Evolutionary conservation across 108 stramenopile genomes (phyloP), one percentile per base, ranked within the genome.

Genomic region (Cyclotella kingstonii): DNA sequence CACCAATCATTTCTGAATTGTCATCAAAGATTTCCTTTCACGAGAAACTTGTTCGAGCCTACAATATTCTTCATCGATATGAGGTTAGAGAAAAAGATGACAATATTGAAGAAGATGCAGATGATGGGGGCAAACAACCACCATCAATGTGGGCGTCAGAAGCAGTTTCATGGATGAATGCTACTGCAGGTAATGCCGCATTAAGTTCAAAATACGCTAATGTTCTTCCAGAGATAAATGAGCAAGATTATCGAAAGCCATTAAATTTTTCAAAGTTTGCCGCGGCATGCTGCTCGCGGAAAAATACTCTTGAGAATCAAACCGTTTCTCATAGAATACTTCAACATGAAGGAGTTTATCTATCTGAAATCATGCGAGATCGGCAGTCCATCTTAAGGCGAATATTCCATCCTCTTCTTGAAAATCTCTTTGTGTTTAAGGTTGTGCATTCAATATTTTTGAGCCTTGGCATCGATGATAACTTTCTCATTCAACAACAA

Each of bases 341-440:
- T 25, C 21, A 43, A 51, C 55, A 70, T 18, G 53, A 72, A 52
- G 29, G 47, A 33, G 67, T 89, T 11, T 80, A 71, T 51, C 66
- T 92, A 30, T 80, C 80, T 38, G 84, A 85, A 45, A 78, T 84
- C 30, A 75, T 78, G 31, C 77, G 73, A 59, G 81, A 81, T 43
- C 68, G 90, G 8, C 59, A 40, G 18, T 80, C 83, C 28, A 73
- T 92, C 28, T 63, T 92, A 2, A 47, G 59, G 2, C 78, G 81
- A 42, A 65, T 89, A 41, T 92, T 92, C 46, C 71, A 61, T 11
- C 90, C 90, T 17, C 57, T 92, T 27, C 68, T 86, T 9, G 70
- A 71, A 34, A 85, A 89, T 53, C 52, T 87, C 9, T 89, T 92
- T 58, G 78, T 82, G 26, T 87, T 70, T 55, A 84, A 83, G 44